Percentiles rank a stretch among this genome's conserved stretches.
These are phyloP conservation scores for Scytalidium lignicola DNA, from an alignment of 2,329 filamentous ascomycete genomes.

Conservation along the genomic window DNA sequence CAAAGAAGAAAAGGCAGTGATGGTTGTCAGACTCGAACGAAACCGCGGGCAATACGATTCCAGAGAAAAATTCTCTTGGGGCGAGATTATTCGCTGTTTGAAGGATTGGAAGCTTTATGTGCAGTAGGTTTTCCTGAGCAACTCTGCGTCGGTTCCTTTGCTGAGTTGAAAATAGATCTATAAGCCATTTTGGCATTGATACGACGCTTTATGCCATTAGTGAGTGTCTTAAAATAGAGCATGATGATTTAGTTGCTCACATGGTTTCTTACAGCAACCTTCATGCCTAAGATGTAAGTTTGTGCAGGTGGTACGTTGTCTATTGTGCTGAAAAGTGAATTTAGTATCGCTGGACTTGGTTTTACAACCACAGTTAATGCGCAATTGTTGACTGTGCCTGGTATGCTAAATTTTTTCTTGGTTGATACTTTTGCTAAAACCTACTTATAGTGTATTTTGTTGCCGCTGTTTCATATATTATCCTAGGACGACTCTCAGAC, in stretches of 20 bases:
- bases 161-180: not conserved
- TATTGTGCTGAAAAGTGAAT: not conserved
- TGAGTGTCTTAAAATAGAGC: not conserved
- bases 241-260: not conserved
- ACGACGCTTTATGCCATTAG: slow-evolving; percentile 3
- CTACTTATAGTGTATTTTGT: slow-evolving; percentile 1
- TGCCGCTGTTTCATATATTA: slow-evolving; percentile 1
- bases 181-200: slow-evolving; percentile 4
- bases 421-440: not conserved
- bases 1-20: not conserved
- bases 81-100: not conserved
- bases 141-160: not conserved
- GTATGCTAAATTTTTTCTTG: not conserved
- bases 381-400: slow-evolving; percentile 2
- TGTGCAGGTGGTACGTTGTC: not conserved
- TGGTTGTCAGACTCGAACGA: not conserved
- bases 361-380: slow-evolving; percentile 3
- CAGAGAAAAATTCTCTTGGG: not conserved
- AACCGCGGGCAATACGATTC: not conserved
- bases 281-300: slow-evolving; percentile 3
- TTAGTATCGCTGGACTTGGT: slow-evolving; percentile 3
- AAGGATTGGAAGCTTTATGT: slow-evolving; percentile 2
- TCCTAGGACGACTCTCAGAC: not conserved
- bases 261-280: not conserved
- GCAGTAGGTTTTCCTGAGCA: not conserved